Conservation (phyloP, 148 eudicot genomes). For the Cornus florida region DNA sequence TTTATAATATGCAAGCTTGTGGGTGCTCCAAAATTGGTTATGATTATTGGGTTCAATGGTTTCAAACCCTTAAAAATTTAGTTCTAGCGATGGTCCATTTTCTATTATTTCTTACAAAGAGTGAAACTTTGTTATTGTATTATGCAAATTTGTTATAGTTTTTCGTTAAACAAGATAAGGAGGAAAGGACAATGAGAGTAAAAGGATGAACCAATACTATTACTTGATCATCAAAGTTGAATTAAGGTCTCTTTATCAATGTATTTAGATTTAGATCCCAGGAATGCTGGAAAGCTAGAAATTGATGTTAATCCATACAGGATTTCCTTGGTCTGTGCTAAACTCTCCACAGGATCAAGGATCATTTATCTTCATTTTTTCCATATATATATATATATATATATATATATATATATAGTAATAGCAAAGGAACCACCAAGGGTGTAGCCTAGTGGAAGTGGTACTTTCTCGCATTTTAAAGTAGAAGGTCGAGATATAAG, state of each 20-base stretch:
- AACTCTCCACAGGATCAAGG: not conserved
- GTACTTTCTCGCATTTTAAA: no score
- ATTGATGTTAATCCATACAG: no score
- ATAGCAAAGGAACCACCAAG: no score
- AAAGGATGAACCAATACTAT: not conserved
- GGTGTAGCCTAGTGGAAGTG: no score
- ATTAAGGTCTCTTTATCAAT: not conserved
- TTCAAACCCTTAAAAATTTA: not conserved
- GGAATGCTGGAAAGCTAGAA: not conserved
- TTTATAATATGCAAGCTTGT: not conserved
- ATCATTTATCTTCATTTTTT: not conserved
- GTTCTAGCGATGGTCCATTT: not conserved
- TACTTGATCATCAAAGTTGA: slow-evolving; percentile 9
- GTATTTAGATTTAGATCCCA: not conserved
- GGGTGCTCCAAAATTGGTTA: not conserved
- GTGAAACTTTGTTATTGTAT: not conserved
- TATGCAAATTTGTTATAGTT: no score
- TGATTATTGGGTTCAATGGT: not conserved
- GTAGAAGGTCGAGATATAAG: no score
- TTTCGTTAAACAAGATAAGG: not conserved
- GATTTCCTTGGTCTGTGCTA: no score
- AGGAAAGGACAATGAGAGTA: not conserved
- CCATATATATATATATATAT: no score
- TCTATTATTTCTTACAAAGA: not conserved
- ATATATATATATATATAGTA: no score